These are phyloP conservation scores for Ophiosphaerella herpotricha DNA, from an alignment of 2,329 filamentous ascomycete genomes.

Conservation along the genomic window DNA sequence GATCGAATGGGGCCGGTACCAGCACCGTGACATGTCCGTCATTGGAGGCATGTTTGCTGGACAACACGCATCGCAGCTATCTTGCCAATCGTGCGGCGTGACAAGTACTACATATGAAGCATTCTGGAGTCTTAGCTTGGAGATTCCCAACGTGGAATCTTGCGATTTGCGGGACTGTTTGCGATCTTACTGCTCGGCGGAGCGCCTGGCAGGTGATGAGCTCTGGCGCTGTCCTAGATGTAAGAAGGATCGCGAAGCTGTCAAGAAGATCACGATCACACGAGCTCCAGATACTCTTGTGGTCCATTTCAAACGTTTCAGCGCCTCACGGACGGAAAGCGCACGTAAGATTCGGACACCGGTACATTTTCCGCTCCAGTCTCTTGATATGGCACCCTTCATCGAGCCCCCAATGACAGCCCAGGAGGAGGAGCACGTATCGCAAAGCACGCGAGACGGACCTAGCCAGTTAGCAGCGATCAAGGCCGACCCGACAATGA, in stretches of 20 bases:
- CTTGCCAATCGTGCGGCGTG: conserved; percentile 64
- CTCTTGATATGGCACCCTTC: conserved; percentile 67
- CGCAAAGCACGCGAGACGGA: conserved; percentile 29
- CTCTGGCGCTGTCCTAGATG: conserved; percentile 77
- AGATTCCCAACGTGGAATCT: conserved; percentile 66
- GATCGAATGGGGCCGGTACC: conserved; percentile 76
- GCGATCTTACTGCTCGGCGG: conserved; percentile 69
- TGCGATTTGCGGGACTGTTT: conserved; percentile 71
- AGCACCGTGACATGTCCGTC: conserved; percentile 72
- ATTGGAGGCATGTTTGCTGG: conserved; percentile 81
- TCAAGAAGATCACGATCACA: conserved; percentile 74
- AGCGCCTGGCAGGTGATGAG: conserved; percentile 69
- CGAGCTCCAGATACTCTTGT: conserved; percentile 80
- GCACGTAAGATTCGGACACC: conserved; percentile 71
- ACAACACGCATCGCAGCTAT: conserved; percentile 65
- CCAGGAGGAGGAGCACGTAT: conserved; percentile 46
- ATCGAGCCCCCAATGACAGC: conserved; percentile 56
- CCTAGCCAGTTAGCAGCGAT: conserved; percentile 35
- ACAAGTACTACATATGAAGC: conserved; percentile 71
- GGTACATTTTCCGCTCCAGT: conserved; percentile 76
- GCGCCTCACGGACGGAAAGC: conserved; percentile 59
- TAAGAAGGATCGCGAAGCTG: conserved; percentile 67
- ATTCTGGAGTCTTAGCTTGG: conserved; percentile 72
- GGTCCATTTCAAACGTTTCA: conserved; percentile 75
- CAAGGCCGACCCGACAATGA: conserved; percentile 50